These are phyloP conservation scores for Paramecium sonneborni DNA, from an alignment of 73 alveolate species.

Conservation along the genomic window DNA sequence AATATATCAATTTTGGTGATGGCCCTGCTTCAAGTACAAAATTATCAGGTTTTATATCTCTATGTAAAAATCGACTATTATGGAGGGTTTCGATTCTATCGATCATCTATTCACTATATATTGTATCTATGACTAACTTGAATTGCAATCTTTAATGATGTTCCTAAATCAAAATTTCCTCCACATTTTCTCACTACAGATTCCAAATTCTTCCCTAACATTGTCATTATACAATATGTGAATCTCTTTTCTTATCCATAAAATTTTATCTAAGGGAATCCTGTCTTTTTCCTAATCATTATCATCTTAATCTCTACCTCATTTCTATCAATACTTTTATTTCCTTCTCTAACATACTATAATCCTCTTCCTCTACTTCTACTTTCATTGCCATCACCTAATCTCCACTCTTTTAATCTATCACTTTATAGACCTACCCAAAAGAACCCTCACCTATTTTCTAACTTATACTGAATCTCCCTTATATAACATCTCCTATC, in stretches of 20 bases:
- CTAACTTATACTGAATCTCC: conserved; percentile 10
- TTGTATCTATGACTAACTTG: conserved; percentile 70
- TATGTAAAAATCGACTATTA: conserved; percentile 42
- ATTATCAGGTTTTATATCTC: conserved; percentile 75
- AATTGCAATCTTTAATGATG: not conserved
- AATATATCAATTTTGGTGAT: conserved; percentile 23
- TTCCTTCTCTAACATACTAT: conserved; percentile 41
- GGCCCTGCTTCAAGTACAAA: conserved; percentile 67
- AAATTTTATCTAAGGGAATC: conserved; percentile 57
- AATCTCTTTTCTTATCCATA: conserved; percentile 34
- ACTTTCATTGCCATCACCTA: conserved; percentile 18
- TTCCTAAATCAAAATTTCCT: conserved; percentile 55
- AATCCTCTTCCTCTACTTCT: not conserved
- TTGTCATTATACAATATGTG: conserved; percentile 37
- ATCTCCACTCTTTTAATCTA: conserved; percentile 8
- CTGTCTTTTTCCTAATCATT: conserved; percentile 12
- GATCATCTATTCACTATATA: conserved; percentile 60
- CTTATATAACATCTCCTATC: conserved; percentile 34
- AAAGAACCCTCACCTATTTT: conserved; percentile 53
- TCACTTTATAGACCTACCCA: conserved; percentile 41
- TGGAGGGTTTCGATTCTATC: conserved; percentile 63
- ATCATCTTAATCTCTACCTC: not conserved
- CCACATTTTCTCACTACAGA: conserved; percentile 10
- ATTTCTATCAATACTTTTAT: conserved; percentile 16
- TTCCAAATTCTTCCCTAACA: conserved; percentile 57